Evolutionary conservation across 2,329 filamentous ascomycete species (phyloP).

Genomic region (Fusarium burgessii): DNA sequence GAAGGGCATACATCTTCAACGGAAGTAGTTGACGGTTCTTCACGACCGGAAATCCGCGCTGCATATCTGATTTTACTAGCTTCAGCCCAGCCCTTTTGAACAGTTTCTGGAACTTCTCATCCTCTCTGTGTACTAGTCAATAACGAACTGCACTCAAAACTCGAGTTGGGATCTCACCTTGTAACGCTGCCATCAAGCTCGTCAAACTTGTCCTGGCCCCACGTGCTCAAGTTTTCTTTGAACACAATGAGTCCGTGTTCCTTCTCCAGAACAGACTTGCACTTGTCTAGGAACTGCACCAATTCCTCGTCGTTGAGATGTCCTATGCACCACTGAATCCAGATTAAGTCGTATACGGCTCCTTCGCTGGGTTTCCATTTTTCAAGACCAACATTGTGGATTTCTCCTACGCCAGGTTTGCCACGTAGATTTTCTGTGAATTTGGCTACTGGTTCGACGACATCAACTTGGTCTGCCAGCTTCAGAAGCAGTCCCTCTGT

Average conservation of each 20-base stretch:
- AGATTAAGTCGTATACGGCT: constrained; percentile 80
- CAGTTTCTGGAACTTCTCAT: constrained; percentile 76
- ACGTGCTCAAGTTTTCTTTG: constrained; percentile 77
- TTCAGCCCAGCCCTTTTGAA: constrained; percentile 77
- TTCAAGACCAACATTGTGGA: constrained; percentile 81
- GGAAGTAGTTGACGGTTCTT: constrained; percentile 68
- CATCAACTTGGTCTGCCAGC: constrained; percentile 78
- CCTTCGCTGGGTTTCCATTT: constrained; percentile 67
- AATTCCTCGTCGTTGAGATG: constrained; percentile 83
- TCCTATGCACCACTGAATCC: constrained; percentile 91
- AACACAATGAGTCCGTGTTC: constrained; percentile 51
- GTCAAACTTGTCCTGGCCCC: constrained; percentile 76
- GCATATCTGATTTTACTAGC: constrained; percentile 77
- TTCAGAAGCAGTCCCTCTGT: constrained; percentile 81
- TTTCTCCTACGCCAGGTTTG: constrained; percentile 67
- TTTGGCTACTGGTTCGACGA: constrained; percentile 86
- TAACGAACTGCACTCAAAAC: fast-evolving
- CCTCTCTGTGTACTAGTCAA: constrained; percentile 54
- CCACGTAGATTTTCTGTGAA: constrained; percentile 75
- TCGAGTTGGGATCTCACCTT: constrained; percentile 55
- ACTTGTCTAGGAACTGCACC: constrained; percentile 72
- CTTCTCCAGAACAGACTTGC: constrained; percentile 57
- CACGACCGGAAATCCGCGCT: constrained; percentile 75
- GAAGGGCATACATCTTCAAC: constrained; percentile 82
- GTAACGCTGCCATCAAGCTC: constrained; percentile 82